A percentile compares a stretch with the other conserved stretches of the same genome.
Evolutionary conservation across 2,329 filamentous ascomycete genomes (phyloP).

Genomic region (Tolypocladium tundrense): DNA sequence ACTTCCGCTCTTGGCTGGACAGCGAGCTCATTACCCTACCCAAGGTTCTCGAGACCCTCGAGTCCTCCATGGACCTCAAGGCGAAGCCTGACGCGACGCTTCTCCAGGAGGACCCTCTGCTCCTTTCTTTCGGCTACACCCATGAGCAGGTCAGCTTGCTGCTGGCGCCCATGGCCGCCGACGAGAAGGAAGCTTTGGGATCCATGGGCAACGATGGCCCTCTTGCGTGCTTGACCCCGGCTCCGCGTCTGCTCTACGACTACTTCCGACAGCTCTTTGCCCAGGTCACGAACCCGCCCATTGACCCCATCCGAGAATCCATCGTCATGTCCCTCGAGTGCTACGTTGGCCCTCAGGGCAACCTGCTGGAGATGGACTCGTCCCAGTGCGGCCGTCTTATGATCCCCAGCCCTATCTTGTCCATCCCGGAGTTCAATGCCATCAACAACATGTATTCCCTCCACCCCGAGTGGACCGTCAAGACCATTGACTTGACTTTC

Average conservation of each 20-base stretch:
- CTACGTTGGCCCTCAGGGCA: constrained; percentile 92
- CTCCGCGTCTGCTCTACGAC: constrained; percentile 81
- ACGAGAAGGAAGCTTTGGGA: constrained; percentile 92
- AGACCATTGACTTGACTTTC: constrained; percentile 87
- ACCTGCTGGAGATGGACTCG: constrained; percentile 85
- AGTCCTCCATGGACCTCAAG: constrained; percentile 52
- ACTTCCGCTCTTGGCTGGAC: constrained; percentile 84
- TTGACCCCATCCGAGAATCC: constrained; percentile 92
- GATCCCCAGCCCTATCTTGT: constrained; percentile 80
- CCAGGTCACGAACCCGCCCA: constrained; percentile 95
- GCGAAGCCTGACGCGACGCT: constrained; percentile 56
- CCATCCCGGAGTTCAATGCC: constrained; percentile 83
- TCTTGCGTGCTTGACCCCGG: constrained; percentile 80
- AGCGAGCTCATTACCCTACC: constrained; percentile 76
- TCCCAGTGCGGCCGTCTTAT: constrained; percentile 80
- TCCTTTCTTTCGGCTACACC: constrained; percentile 87
- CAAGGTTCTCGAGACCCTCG: constrained; percentile 54
- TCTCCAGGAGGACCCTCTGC: constrained; percentile 73
- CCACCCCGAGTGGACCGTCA: constrained; percentile 75
- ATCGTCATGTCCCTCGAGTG: constrained; percentile 98
- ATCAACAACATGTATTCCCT: constrained; percentile 65
- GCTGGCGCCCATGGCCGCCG: constrained; percentile 89
- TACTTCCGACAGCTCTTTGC: constrained; percentile 98
- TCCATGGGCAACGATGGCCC: constrained; percentile 98
- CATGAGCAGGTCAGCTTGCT: constrained; percentile 90